Evolutionary conservation across 2,329 filamentous ascomycete genomes (phyloP), one percentile per base, ranked within the genome.

Genomic region (Claviceps lovelessii): DNA sequence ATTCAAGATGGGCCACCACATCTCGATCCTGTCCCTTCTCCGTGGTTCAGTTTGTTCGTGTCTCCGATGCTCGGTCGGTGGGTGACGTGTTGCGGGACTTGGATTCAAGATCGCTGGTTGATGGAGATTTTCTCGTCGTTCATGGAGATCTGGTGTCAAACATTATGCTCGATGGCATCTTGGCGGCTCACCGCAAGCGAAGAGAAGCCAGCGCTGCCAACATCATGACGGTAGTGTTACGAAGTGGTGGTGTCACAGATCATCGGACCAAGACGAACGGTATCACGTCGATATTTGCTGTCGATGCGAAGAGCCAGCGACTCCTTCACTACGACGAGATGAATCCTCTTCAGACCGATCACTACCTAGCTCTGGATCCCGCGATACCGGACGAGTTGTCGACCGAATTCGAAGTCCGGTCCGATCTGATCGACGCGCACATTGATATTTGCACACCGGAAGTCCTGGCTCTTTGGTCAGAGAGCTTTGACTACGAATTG

Each of bases 361-460:
- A 80, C 61, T 80, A 83, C 58, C 69, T 90, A 45, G 80, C 79
- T 51, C 79, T 97, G 49, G 90, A 96, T 62, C 79, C 87, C 2
- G 84, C 88, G 42, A 75, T 95, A n/a, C 73, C 95, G 19, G 81
- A 85, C 53, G 77, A 81, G 51, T 77, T 86, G 60, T 75, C 79
- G 6, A 72, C 73, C 48, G 88, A 95, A 66, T 79, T 95, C 52
- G 89, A 94, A 62, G 76, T 96, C 23, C 83, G 90, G 44, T 81
- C 86, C 59, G 91, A 98, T 69, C 73, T 98, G 56, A 86, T 97
- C 58, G 93, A 98, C 68, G 90, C 89, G 62, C 87, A 88, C 53
- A 93, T 98, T 64, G 93, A 98, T 67, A 97, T 98, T 59, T 97
- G 91, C 70, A 97, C 93, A 1, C 90, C 91, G 0, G 93, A 97